Evolutionary conservation across 1,284 basidiomycete genomes (phyloP).

Genomic region (Sphagnurus paluster): DNA sequence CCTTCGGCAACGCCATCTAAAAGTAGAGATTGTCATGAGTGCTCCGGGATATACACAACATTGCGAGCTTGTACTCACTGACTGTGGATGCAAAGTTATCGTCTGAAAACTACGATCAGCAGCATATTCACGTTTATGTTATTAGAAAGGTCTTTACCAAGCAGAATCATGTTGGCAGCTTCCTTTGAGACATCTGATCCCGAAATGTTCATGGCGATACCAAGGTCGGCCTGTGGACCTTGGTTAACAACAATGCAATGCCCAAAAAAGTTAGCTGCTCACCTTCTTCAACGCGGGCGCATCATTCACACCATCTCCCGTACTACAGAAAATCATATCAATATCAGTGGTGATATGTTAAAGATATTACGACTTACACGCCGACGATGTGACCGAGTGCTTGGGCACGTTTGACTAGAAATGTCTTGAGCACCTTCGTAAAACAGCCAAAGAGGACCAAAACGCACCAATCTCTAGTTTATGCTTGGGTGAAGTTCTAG

Average conservation of each 20-base stretch:
- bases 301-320: conserved; percentile 72
- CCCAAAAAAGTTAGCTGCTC: neutral
- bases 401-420: conserved; percentile 64
- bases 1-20: conserved; percentile 68
- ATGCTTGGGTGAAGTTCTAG: conserved; percentile 69
- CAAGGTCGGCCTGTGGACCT: conserved; percentile 53
- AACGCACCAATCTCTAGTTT: conserved; percentile 68
- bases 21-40: conserved; percentile 4
- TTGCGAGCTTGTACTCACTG: conserved; percentile 49
- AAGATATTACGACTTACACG: conserved; percentile 46
- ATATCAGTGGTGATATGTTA: no score
- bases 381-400: conserved; percentile 70
- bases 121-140: neutral
- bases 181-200: conserved; percentile 75
- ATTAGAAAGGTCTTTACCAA: conserved; percentile 38
- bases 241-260: neutral
- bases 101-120: conserved; percentile 35
- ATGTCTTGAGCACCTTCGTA: conserved; percentile 2
- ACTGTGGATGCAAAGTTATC: conserved; percentile 73
- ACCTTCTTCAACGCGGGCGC: conserved; percentile 68
- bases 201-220: conserved; percentile 75
- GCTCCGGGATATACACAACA: neutral
- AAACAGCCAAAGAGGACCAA: neutral
- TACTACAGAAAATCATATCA: no score
- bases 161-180: conserved; percentile 72